Percentiles rank a stretch among this genome's conserved stretches.
These are phyloP conservation scores for Pythium aristosporum DNA, from an alignment of 352 stramenopile species.

Conservation along the genomic window DNA sequence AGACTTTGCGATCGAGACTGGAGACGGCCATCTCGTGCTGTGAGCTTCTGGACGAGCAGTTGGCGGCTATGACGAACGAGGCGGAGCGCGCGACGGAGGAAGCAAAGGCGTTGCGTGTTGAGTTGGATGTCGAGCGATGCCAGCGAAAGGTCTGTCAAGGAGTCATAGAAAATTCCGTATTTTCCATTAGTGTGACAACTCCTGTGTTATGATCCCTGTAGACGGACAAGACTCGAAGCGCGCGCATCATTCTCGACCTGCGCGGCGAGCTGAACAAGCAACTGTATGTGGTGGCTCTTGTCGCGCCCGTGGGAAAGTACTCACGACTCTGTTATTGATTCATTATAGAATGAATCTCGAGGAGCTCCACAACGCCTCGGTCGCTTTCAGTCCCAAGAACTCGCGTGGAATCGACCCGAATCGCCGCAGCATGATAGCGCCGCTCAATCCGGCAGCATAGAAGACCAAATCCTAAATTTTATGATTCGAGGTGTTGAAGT, in stretches of 20 bases:
- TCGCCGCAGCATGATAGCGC: conserved; percentile 14
- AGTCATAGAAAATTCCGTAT: not conserved
- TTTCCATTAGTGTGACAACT: not conserved
- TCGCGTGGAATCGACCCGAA: conserved; percentile 33
- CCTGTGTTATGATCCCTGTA: not conserved
- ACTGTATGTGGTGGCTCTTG: conserved; percentile 16
- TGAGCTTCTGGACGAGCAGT: conserved; percentile 21
- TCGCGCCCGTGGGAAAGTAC: not conserved
- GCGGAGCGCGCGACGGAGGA: conserved; percentile 7
- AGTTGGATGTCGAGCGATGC: conserved; percentile 23
- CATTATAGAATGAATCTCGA: conserved; percentile 29
- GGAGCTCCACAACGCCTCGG: conserved; percentile 29
- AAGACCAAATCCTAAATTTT: not conserved
- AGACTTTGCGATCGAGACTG: conserved; percentile 22
- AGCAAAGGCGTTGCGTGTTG: conserved; percentile 6
- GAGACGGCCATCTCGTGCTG: conserved; percentile 28
- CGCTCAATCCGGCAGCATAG: conserved; percentile 23
- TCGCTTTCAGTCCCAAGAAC: conserved; percentile 34
- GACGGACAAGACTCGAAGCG: conserved; percentile 27
- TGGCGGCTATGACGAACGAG: conserved; percentile 7
- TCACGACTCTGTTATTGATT: not conserved
- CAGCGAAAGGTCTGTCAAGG: conserved; percentile 19
- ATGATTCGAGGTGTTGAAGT: conserved; percentile 20
- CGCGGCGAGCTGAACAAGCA: conserved; percentile 31
- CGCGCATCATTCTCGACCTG: conserved; percentile 31